Evolutionary conservation across 208 protist species (phyloP).

Genomic region (Trichomonas gallinae): DNA sequence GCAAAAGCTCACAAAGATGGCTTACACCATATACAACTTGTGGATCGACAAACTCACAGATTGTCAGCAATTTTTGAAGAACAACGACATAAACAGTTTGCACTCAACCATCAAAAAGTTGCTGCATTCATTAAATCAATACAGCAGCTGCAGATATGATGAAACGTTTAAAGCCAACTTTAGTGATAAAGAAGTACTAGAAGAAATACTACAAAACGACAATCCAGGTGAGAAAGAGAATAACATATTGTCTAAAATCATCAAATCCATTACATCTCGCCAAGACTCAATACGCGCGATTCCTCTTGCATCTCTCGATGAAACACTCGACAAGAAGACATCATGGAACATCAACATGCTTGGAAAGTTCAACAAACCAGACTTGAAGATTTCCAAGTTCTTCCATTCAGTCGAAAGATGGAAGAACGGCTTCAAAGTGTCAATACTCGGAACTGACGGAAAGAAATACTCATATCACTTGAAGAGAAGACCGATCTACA

Average conservation of each 20-base stretch:
- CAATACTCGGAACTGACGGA: not conserved
- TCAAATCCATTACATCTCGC: not conserved
- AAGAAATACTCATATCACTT: not conserved
- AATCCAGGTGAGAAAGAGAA: not conserved
- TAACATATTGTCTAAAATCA: not conserved
- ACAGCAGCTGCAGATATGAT: not conserved
- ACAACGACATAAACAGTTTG: not conserved
- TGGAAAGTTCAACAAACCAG: not conserved
- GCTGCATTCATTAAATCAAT: not conserved
- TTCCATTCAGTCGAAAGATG: not conserved
- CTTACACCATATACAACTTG: not conserved
- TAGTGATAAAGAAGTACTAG: not conserved
- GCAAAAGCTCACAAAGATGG: not conserved
- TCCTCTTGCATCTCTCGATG: not conserved
- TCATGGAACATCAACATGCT: not conserved
- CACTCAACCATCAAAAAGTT: not conserved
- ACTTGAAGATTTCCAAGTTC: not conserved
- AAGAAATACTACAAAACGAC: not conserved
- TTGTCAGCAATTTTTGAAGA: not conserved
- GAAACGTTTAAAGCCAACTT: not conserved
- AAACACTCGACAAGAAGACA: not conserved
- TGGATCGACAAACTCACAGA: not conserved
- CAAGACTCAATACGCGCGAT: not conserved
- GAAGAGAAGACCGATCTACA: not conserved
- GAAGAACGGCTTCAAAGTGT: not conserved